Base-by-base conservation (phyloP, 2,329 filamentous ascomycete genomes). In the Penicillium frequentans region DNA sequence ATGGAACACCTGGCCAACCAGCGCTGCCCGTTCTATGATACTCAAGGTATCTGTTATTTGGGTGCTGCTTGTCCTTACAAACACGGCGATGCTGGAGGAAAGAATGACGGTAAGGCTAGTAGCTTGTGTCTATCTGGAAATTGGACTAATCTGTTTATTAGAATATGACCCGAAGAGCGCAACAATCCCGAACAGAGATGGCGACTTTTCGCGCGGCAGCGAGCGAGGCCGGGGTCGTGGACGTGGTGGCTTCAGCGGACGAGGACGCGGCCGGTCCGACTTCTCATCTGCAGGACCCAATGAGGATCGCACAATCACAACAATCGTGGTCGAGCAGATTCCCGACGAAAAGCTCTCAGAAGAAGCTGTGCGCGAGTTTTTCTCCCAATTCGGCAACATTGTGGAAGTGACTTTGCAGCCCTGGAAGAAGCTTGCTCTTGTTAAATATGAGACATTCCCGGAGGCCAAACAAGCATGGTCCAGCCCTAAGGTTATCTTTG, bases 401-500 rank as follows among this genome's bases (percentile, higher is more conserved):
- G 65, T 75, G n/a, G 77, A 83, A 24, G 67, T 87, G n/a, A 77
- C 77, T 6, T 70, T 86, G 73, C 82, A 85, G 57, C 68, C 79
- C 0, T 79, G 82, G 65, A 81, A 80, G 58, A 79, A 79, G 42
- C 68, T 86, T 21, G 84, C 84, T 0, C 70, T 86, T 37, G 76
- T 87, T 62, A 84, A 80, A 56, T 87, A 79, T 62, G 75, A 77
- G 24, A 77, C 77, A 54, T 81, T 81, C 62, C 75, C 75, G 16
- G 73, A 79, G 21, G 84, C 84, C 9, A 78, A 77, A 57, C 74
- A 75, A 27, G 85, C 85, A 2, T 86, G 84, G 72, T 77, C 81
- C 19, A 86, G 82, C 58, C 84, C 85, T 0, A 86, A 86, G 68
- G 82, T 81, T 52, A 81, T 87, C 19, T 87, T 87, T 60, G 84